Conservation (phyloP, 371 early-diverging fungal species). For the Mucor plumbeus region DNA sequence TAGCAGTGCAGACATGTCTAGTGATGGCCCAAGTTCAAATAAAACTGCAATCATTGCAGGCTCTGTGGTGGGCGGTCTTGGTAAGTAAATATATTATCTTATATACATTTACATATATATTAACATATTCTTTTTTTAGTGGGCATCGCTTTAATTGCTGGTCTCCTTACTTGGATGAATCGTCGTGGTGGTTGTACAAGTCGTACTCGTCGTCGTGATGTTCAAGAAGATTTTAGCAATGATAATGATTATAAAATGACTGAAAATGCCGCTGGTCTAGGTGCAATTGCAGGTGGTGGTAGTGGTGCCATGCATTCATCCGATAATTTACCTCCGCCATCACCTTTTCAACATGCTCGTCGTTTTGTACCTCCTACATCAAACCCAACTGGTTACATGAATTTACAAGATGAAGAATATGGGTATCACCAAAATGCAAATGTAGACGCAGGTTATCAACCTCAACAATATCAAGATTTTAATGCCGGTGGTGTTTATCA, state of each 20-base stretch:
- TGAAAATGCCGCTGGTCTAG: background rate
- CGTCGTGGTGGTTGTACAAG: constrained; percentile 41
- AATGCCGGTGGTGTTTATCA: background rate
- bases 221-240: constrained; percentile 11
- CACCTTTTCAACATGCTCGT: constrained; percentile 41
- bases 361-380: constrained; percentile 39
- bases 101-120: background rate
- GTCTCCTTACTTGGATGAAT: constrained; percentile 30
- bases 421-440: constrained; percentile 26
- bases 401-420: constrained; percentile 36
- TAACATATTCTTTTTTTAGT: constrained; percentile 11
- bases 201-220: constrained; percentile 30
- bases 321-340: constrained; percentile 21
- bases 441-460: constrained; percentile 5
- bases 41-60: constrained; percentile 31
- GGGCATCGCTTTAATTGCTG: constrained; percentile 28
- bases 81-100: constrained; percentile 10
- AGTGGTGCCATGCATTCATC: constrained; percentile 12
- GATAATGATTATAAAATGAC: constrained; percentile 21
- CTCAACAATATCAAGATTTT: constrained; percentile 19
- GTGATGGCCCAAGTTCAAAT: background rate
- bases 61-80: constrained; percentile 33
- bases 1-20: background rate
- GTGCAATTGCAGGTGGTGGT: background rate
- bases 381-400: constrained; percentile 34